Percentiles rank a stretch among this genome's conserved stretches.
phyloP scores from a whole-genome alignment of 2,329 filamentous ascomycete species.

The Neophaeococcomyces mojaviensis region DNA sequence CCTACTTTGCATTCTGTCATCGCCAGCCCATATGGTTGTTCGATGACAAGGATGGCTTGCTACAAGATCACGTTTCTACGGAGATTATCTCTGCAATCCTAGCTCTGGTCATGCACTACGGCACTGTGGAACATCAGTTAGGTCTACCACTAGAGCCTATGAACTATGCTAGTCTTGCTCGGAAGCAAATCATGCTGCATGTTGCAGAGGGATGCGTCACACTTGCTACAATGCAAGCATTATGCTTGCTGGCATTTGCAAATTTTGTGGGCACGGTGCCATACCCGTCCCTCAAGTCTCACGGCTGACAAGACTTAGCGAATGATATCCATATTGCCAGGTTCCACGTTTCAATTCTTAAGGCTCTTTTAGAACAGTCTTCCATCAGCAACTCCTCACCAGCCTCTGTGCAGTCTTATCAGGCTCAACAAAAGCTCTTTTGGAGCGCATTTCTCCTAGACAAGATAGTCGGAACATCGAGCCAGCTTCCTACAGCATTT shows the following conservation, averaged over 20 bases:
- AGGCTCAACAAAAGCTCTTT: too few relatives aligned
- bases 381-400: too few relatives aligned
- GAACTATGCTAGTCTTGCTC: conserved; percentile 18
- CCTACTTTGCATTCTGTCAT: too few relatives aligned
- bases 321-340: conserved; percentile 30
- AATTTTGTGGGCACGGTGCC: conserved; percentile 18
- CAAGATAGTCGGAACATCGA: too few relatives aligned
- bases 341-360: neutral
- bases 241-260: conserved; percentile 21
- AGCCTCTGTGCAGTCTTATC: too few relatives aligned
- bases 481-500: too few relatives aligned
- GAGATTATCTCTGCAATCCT: conserved; percentile 30
- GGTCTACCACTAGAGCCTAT: neutral
- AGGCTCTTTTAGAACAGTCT: too few relatives aligned
- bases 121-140: neutral
- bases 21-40: conserved; percentile 33
- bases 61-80: conserved; percentile 25
- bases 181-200: conserved; percentile 20
- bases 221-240: conserved; percentile 21
- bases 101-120: conserved; percentile 24
- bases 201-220: conserved; percentile 17
- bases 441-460: too few relatives aligned
- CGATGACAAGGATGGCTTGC: conserved; percentile 28
- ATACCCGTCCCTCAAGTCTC: conserved; percentile 28
- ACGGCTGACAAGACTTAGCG: conserved; percentile 28